Evolutionary conservation across 2,329 filamentous ascomycete genomes (phyloP).

Genomic region (Cryphonectria radicalis): DNA sequence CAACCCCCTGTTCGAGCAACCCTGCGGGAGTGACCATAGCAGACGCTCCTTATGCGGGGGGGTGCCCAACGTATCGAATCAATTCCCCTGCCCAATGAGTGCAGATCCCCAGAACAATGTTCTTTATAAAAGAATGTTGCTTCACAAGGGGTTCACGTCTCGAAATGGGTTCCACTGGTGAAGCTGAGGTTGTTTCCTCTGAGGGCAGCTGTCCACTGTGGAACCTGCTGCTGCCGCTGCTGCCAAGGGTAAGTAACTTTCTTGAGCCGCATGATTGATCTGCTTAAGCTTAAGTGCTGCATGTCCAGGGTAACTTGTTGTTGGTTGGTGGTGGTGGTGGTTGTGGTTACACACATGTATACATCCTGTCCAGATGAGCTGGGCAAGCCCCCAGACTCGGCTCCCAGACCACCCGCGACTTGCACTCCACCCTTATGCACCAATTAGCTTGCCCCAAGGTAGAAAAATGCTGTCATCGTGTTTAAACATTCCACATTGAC

Average conservation of each 20-base stretch:
- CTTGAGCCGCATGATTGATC: background rate
- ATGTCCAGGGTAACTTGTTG: conserved; percentile 4
- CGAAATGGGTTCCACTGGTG: background rate
- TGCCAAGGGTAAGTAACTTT: background rate
- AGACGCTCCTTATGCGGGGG: conserved; percentile 1
- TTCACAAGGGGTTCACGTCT: background rate
- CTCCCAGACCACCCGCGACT: conserved; percentile 12
- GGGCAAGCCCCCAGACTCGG: conserved; percentile 18
- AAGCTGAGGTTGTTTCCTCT: background rate
- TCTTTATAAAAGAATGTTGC: too few species aligned
- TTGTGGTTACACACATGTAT: background rate
- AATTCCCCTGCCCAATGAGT: background rate
- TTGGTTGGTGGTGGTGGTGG: conserved; percentile 16
- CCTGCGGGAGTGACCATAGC: background rate
- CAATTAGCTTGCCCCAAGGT: background rate
- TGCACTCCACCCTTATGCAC: background rate
- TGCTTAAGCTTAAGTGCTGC: conserved; percentile 17
- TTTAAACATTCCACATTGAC: conserved; percentile 12
- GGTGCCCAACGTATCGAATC: background rate
- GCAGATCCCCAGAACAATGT: background rate
- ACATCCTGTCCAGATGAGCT: conserved; percentile 12
- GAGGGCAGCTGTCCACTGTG: conserved; percentile 9
- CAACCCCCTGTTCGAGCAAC: conserved; percentile 24
- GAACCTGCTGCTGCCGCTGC: background rate
- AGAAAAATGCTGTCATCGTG: background rate